phyloP scores from a whole-genome alignment of 805 yeast genomes.

The Saturnispora diversa region DNA sequence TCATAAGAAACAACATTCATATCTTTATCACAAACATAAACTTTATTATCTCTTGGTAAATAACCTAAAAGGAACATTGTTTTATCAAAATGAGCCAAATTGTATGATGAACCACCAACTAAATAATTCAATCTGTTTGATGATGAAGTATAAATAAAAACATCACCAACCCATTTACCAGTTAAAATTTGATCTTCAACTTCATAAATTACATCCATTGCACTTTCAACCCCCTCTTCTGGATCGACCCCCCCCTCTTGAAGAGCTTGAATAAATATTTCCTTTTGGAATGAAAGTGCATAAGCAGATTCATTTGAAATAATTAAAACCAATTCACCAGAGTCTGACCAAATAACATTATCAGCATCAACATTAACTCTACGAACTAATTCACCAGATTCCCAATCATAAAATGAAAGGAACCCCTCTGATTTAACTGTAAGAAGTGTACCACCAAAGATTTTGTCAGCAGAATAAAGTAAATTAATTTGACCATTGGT shows the following conservation, averaged over 20 bases:
- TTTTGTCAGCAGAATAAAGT: conserved; percentile 65
- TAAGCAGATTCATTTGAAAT: conserved; percentile 65
- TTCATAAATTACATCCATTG: conserved; percentile 80
- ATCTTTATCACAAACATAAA: conserved; percentile 87
- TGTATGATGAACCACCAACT: conserved; percentile 90
- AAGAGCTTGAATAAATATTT: conserved; percentile 54
- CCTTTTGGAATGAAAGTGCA: conserved; percentile 67
- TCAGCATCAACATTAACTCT: conserved; percentile 81
- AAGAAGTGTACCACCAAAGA: conserved; percentile 82
- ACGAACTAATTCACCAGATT: conserved; percentile 71
- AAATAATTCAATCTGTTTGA: conserved; percentile 86
- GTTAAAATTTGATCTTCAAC: conserved; percentile 73
- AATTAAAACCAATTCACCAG: conserved; percentile 81
- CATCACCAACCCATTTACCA: conserved; percentile 97
- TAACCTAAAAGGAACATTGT: conserved; percentile 83
- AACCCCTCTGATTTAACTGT: conserved; percentile 81
- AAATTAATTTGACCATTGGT: conserved; percentile 55
- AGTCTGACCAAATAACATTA: conserved; percentile 86
- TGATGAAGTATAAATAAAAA: conserved; percentile 81
- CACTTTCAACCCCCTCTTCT: conserved; percentile 83
- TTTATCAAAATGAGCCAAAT: conserved; percentile 87
- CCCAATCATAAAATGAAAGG: conserved; percentile 92
- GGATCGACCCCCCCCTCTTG: conserved; percentile 50
- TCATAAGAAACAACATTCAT: conserved; percentile 74
- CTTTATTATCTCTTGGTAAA: conserved; percentile 79